phyloP scores from a whole-genome alignment of 345 rosid species.

The Sonneratia caseolaris region DNA sequence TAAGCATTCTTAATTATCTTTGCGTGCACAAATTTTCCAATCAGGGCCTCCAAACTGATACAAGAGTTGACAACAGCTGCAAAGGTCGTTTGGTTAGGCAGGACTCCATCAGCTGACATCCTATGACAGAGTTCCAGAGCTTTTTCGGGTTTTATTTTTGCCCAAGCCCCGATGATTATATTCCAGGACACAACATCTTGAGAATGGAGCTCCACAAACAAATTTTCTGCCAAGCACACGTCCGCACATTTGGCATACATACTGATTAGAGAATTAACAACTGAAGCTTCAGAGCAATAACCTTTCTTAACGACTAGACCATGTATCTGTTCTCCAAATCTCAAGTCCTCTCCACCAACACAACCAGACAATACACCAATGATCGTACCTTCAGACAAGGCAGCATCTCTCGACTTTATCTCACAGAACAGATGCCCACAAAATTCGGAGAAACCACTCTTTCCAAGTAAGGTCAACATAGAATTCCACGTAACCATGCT shows the following conservation, averaged over 20 bases:
- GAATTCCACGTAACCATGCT: conserved; percentile 71
- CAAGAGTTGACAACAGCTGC: conserved; percentile 39
- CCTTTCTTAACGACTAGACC: conserved; percentile 49
- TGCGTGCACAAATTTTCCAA: conserved; percentile 54
- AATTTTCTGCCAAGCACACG: conserved; percentile 29
- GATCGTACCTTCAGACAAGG: conserved; percentile 48
- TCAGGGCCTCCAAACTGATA: conserved; percentile 21
- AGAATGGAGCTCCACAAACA: conserved; percentile 28
- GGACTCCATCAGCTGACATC: conserved; percentile 31
- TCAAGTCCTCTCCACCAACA: conserved; percentile 32
- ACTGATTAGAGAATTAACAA: conserved; percentile 48
- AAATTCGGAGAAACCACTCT: conserved; percentile 34
- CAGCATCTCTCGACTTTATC: conserved; percentile 23
- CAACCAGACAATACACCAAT: conserved; percentile 52
- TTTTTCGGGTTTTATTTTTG: conserved; percentile 31
- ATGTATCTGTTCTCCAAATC: conserved; percentile 48
- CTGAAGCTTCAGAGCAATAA: conserved; percentile 21
- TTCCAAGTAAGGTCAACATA: conserved; percentile 48
- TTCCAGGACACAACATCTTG: conserved; percentile 74
- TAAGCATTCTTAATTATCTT: conserved; percentile 31
- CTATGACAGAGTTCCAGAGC: conserved; percentile 36
- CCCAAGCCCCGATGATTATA: conserved; percentile 44
- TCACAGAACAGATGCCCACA: conserved; percentile 41
- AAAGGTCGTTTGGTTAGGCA: conserved; percentile 47
- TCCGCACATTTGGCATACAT: conserved; percentile 50